A percentile compares a stretch with the other conserved stretches of the same genome.
These are phyloP conservation scores for Aspergillus nidulans DNA, from an alignment of 495 filamentous ascomycete genomes.

Conservation along the genomic window DNA sequence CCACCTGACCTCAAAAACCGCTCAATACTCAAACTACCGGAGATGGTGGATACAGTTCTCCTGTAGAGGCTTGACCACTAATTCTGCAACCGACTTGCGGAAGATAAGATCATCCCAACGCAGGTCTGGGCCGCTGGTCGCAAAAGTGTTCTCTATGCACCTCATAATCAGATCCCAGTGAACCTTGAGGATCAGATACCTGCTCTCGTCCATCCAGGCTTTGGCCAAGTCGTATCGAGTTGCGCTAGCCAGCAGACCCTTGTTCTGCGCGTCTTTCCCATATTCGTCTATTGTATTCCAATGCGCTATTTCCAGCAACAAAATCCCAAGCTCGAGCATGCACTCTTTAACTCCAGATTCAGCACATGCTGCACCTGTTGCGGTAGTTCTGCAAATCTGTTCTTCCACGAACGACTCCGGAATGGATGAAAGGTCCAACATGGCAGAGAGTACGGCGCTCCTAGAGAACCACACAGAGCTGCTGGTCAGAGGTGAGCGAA, in stretches of 20 bases:
- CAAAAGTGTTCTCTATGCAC: conserved; percentile 11
- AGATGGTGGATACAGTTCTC: conserved; percentile 2
- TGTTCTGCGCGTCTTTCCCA: background rate
- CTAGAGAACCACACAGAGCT: background rate
- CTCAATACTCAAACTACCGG: too few species aligned
- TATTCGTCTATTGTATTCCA: background rate
- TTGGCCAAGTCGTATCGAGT: background rate
- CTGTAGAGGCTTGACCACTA: conserved; percentile 6
- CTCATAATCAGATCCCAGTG: background rate
- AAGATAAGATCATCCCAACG: conserved; percentile 6
- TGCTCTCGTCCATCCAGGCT: background rate
- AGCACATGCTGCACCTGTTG: too few species aligned
- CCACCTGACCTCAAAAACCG: too few species aligned
- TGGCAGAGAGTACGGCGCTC: background rate
- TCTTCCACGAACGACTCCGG: conserved; percentile 4
- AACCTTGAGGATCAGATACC: background rate
- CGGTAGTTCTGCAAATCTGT: background rate
- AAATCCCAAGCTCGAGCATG: conserved; percentile 9
- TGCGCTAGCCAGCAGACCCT: background rate
- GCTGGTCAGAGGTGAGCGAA: background rate
- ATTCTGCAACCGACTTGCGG: conserved; percentile 7
- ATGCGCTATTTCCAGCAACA: conserved; percentile 10
- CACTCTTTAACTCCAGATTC: background rate
- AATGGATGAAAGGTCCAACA: background rate
- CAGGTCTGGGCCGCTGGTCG: background rate